Evolutionary conservation across 495 filamentous ascomycete species (phyloP), one percentile per base, ranked within the genome.

Genomic region (Talaromyces trachyspermus): DNA sequence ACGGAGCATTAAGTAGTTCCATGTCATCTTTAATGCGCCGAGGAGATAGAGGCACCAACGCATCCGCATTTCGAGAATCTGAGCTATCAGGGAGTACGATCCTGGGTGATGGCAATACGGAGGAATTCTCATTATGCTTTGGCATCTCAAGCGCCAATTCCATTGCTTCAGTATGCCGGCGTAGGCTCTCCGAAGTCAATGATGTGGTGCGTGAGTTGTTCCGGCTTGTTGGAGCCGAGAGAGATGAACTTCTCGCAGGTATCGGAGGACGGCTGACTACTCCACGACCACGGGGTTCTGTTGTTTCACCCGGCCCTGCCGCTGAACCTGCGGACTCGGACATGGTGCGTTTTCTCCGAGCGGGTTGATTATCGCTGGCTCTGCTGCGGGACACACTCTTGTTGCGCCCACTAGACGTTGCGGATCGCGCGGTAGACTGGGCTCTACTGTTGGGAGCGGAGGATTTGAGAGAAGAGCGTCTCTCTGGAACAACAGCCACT

Each of bases 401-500:
- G 46, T 69, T 56, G 38, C 58, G 61, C 38, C 51, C 60, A 45
- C 53, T 61, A 17, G 64, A 67, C 15, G 43, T 61, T 48, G 57
- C 63, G 48, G 71, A 69, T 33, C 54, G 64, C 22, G 57, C 60
- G 25, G 58, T 58, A 12, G 71, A 72, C 19, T 64, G 60, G 27
- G 49, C 53, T 32, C 64, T 52, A 40, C 66, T 75, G 48, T 55
- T 62, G 11, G 65, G 53, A 5, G 58, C 55, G 17, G 66, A 64
- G 33, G 77, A 79, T 36, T 75, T 78, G 8, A 84, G 61, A 10
- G 85, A 88, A 9, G 84, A 79, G 17, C 62, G 71, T 32, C 85
- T 73, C 35, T 87, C 74, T 10, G 86, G 86, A 32, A 88, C 78
- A 15, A 88, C 77, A 12, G 86, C 77, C 40, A 88, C 84, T 4